Evolutionary conservation across 352 stramenopile genomes (phyloP).

Genomic region (Thraustochytrium sp.): DNA sequence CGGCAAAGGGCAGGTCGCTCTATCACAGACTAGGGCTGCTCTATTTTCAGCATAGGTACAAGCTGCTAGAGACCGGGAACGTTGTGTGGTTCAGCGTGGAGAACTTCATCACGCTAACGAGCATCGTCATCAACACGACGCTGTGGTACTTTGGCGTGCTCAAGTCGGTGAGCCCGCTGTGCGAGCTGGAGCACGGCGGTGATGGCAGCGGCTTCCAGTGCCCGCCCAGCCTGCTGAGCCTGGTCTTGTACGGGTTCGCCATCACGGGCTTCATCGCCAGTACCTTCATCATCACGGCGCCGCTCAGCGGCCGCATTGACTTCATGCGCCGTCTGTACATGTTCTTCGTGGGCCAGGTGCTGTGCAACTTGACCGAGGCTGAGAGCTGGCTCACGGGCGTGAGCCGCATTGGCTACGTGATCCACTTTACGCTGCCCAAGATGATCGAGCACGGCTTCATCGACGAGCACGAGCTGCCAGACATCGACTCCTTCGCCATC

Average conservation of each 20-base stretch:
- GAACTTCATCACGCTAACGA: conserved; percentile 48
- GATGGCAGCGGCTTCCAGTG: background rate
- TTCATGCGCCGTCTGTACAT: conserved; percentile 50
- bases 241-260: background rate
- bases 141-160: background rate
- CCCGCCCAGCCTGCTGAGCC: conserved; percentile 6
- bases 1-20: background rate
- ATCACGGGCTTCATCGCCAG: conserved; percentile 43
- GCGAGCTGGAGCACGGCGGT: background rate
- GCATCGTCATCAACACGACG: background rate
- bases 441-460: conserved; percentile 54
- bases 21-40: conserved; percentile 46
- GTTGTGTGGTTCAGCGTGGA: conserved; percentile 54
- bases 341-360: conserved; percentile 52
- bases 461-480: conserved; percentile 48
- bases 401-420: conserved; percentile 56
- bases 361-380: conserved; percentile 49
- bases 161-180: background rate
- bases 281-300: conserved; percentile 53
- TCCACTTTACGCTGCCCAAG: conserved; percentile 55
- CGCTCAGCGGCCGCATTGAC: conserved; percentile 50
- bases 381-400: conserved; percentile 52
- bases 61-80: conserved; percentile 54
- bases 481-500: conserved; percentile 52
- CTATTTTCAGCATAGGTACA: conserved; percentile 55